Percentiles rank a stretch among this genome's conserved stretches.
Evolutionary conservation across 2,329 filamentous ascomycete species (phyloP).

Genomic region (Fusarium sterilihyphosum): DNA sequence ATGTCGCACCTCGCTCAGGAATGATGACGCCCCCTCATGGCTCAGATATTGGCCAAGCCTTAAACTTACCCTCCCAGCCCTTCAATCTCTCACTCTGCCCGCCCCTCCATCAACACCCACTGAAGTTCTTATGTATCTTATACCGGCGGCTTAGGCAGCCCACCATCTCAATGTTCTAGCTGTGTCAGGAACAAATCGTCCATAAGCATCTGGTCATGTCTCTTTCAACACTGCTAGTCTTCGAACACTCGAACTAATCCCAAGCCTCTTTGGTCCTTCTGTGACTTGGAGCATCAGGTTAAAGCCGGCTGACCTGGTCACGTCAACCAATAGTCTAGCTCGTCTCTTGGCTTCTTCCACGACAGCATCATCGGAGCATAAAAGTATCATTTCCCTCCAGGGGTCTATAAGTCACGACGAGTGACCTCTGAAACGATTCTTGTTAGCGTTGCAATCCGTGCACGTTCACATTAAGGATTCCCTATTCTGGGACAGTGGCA

Average conservation of each 20-base stretch:
- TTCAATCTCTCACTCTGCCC: slow-evolving; percentile 9
- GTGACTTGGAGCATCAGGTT: slow-evolving; percentile 2
- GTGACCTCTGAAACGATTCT: neutral
- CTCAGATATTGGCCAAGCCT: slow-evolving; percentile 12
- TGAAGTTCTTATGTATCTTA: neutral
- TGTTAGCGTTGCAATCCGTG: neutral
- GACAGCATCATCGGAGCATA: slow-evolving; percentile 18
- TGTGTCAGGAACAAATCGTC: slow-evolving; percentile 16
- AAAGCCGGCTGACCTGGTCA: slow-evolving; percentile 33
- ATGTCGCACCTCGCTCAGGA: slow-evolving; percentile 6
- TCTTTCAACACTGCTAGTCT: neutral
- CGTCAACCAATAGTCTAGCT: slow-evolving; percentile 23
- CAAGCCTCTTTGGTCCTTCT: slow-evolving; percentile 7
- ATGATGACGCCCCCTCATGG: slow-evolving; percentile 4
- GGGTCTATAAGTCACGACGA: neutral
- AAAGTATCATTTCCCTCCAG: slow-evolving; percentile 14
- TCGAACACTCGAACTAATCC: neutral
- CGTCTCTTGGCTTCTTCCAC: neutral
- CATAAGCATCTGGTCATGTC: slow-evolving; percentile 6
- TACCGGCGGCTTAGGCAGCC: slow-evolving; percentile 20
- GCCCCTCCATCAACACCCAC: slow-evolving; percentile 10
- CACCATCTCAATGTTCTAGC: slow-evolving; percentile 20
- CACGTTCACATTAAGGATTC: neutral
- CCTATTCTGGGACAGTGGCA: neutral
- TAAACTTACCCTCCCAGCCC: slow-evolving; percentile 19